Evolutionary conservation across 202 grass and related monocot genomes (phyloP), one percentile per base, ranked within the genome.

Genomic region (Schoenoplectus triqueter): DNA sequence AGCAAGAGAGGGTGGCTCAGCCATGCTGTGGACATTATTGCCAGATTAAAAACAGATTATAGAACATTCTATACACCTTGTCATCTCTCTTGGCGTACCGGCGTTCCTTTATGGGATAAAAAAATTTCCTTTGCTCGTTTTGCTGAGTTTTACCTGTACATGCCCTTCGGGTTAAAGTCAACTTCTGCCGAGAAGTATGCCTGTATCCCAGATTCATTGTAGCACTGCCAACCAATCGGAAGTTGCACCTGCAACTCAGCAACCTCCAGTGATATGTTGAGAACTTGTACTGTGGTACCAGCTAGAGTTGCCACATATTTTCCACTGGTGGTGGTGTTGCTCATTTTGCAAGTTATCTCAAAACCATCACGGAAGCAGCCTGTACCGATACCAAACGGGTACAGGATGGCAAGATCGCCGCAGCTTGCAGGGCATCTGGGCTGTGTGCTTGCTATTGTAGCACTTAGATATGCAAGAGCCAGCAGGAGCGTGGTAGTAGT

Each of bases 201-300:
- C 10, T 56, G 64, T 3, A 47, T 6, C 21, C 81, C 81, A 0
- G 81, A 41, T 71, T 44, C 0, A 44, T 84, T 84, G 47, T 54
- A 71, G 81, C 81, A 41, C 63, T 84, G 46, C 81, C 81, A 84
- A 68, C 20, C 81, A 54, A 84, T 45, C 10, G 81, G 81, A 5
- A 84, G 64, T 47, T 84, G n/a, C 65, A 84, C 64, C 22, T 11
- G 39, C 22, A 56, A 46, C 65, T 57, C 81, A 56, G 40, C 64
- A 63, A 1, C 2, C 52, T 11, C 52, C 0, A 84, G 45, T 11
- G 45, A 46, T 59, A 84, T 10, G 10, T 71, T 52, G 31, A 71
- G 64, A 68, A 84, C n/a, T 41, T 7, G 64, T 41, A 69, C 7
- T 0, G 9, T 4, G 7, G 81, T 72, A 45, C 47, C 46, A 6